Evolutionary conservation across 371 early-diverging fungal species (phyloP).

Genomic region (Thermomucor indicae-seudaticae): DNA sequence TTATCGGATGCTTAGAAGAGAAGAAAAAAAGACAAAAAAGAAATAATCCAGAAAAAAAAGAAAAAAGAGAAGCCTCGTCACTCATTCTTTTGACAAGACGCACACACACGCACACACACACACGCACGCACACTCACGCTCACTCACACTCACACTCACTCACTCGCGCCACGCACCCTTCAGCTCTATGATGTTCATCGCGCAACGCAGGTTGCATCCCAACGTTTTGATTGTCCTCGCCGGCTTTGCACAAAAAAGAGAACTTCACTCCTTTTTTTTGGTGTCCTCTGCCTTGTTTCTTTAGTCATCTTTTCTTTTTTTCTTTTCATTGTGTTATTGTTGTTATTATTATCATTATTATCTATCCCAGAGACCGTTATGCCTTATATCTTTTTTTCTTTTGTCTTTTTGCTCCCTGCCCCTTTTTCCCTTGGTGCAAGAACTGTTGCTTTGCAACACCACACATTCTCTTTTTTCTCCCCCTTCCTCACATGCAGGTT

Average conservation of each 20-base stretch:
- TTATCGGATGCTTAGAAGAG: background rate
- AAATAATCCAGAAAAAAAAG: background rate
- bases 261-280: conserved; percentile 2
- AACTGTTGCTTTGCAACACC: too few relatives aligned
- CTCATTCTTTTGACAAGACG: background rate
- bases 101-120: too few relatives aligned
- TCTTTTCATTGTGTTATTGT: conserved; percentile 4
- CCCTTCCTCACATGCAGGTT: conserved; percentile 1
- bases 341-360: conserved; percentile 1
- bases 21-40: too few relatives aligned
- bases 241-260: background rate
- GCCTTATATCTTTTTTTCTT: background rate
- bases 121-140: conserved; percentile 5
- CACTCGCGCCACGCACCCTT: background rate
- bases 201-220: background rate
- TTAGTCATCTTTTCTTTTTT: background rate
- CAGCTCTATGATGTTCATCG: background rate
- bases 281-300: background rate
- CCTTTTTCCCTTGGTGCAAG: conserved; percentile 17
- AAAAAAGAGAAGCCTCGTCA: background rate
- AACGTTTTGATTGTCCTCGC: background rate
- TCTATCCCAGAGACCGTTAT: background rate
- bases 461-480: too few relatives aligned
- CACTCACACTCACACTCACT: conserved; percentile 6
- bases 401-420: conserved; percentile 3